Base-by-base conservation (phyloP, 495 filamentous ascomycete species). In the Aspergillus taichungensis region DNA sequence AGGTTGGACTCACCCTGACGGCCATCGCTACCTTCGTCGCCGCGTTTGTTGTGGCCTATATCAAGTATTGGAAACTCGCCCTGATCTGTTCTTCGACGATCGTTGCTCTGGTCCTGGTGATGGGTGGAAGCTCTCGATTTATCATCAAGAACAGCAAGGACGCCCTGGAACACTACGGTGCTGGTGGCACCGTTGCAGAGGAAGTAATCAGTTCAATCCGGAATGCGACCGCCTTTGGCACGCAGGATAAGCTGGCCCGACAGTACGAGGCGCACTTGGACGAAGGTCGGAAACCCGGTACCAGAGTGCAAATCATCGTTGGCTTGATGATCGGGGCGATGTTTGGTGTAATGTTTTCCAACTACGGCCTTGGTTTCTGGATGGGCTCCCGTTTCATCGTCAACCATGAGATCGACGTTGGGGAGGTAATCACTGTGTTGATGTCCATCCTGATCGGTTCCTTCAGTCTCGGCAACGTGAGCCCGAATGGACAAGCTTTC, bases 321-420 rank as follows among this genome's bases (percentile, higher is more conserved):
- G 85, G 78, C 13, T 47, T 82, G 14, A 88, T 96, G 86, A 69
- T 98, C 33, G 86, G 80, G 36, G 68, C 72, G 34, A 85, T 95
- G 80, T 87, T 95, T 70, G 68, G 75, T 44, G 69, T 91, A 43
- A 75, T 97, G 48, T 95, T 88, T 55, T 62, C 90, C 33, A 94
- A 90, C 63, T 96, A 95, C 53, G 87, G 84, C 30, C 76, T 98
- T 32, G 83, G 88, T 32, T 98, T 97, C 69, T 98, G 92, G 92
- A 85, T 89, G 73, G 92, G 92, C 8, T 89, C 84, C 46, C 74
- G 78, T 37, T 95, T 81, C 63, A 57, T 94, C 6, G 82, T 89
- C 0, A 57, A 73, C 7, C 80, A 80, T 2, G 74, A 82, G n/a
- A 71, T 84, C 18, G 59, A 63, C 30, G 65, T 79, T 5, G 69